Percentiles rank a stretch among this genome's conserved stretches.
These are phyloP conservation scores for Fraxinus greggii DNA, from an alignment of 305 asterid species.

Conservation along the genomic window DNA sequence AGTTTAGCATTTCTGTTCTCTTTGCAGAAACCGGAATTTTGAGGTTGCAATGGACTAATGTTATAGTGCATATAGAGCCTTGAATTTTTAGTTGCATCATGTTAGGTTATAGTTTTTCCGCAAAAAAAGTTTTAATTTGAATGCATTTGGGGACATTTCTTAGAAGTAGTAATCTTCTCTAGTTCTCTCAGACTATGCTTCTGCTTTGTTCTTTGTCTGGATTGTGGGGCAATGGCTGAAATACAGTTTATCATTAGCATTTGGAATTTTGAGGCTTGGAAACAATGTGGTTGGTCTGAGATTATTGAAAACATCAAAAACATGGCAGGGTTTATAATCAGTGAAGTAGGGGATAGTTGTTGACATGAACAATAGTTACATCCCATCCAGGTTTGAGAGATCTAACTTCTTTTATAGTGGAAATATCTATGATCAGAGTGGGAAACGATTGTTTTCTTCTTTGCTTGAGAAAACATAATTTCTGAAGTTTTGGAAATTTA, in stretches of 20 bases:
- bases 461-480: background rate
- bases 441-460: background rate
- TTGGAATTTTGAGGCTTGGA: background rate
- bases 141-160: background rate
- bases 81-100: background rate
- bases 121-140: background rate
- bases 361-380: background rate
- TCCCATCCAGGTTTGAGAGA: background rate
- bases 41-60: background rate
- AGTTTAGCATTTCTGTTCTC: background rate
- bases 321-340: background rate
- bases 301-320: background rate
- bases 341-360: background rate
- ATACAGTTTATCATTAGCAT: background rate
- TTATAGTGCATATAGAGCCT: background rate
- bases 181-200: background rate
- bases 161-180: background rate
- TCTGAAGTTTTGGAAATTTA: background rate
- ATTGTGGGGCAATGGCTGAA: background rate
- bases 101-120: background rate
- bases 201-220: background rate
- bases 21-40: background rate
- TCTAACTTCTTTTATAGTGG: background rate
- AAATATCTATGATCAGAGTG: background rate
- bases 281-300: background rate